A percentile compares a stretch with the other conserved stretches of the same genome.
These are phyloP conservation scores for Suillus placidus DNA, from an alignment of 768 basidiomycete genomes.

Conservation along the genomic window DNA sequence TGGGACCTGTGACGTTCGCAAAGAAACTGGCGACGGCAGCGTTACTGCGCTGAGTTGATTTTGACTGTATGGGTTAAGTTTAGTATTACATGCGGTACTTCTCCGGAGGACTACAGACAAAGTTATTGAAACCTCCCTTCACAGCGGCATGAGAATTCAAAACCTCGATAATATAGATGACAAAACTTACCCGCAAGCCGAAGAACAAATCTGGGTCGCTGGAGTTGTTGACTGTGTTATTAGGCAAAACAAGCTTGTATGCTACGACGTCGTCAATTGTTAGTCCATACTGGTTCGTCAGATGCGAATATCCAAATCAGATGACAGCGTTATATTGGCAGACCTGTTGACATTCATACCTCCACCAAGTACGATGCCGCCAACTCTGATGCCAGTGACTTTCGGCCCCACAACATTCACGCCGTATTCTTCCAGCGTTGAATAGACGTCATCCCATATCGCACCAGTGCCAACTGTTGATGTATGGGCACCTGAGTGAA, in stretches of 20 bases:
- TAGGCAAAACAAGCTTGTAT: constrained; percentile 61
- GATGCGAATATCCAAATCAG: constrained; percentile 59
- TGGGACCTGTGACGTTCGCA: not conserved
- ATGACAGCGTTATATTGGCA: not conserved
- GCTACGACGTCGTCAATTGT: constrained; percentile 55
- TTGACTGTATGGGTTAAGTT: constrained; percentile 15
- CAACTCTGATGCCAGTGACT: constrained; percentile 38
- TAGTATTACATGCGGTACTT: not conserved
- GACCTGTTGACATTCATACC: not conserved
- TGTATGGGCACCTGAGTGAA: constrained; percentile 42
- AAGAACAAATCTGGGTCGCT: constrained; percentile 46
- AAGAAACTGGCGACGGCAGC: not conserved
- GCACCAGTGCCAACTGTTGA: constrained; percentile 40
- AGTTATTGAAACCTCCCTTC: constrained; percentile 69
- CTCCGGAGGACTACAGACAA: constrained; percentile 34
- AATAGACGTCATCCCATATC: constrained; percentile 72
- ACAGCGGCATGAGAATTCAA: not conserved
- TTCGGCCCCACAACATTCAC: constrained; percentile 61
- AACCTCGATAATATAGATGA: not conserved
- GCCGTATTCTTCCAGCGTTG: constrained; percentile 47
- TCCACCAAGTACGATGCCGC: not conserved
- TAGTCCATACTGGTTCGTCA: constrained; percentile 61
- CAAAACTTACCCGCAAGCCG: constrained; percentile 40
- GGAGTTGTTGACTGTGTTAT: constrained; percentile 45
- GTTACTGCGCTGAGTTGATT: not conserved